These are phyloP conservation scores for Mycena latifolia DNA, from an alignment of 768 basidiomycete species.

Conservation along the genomic window DNA sequence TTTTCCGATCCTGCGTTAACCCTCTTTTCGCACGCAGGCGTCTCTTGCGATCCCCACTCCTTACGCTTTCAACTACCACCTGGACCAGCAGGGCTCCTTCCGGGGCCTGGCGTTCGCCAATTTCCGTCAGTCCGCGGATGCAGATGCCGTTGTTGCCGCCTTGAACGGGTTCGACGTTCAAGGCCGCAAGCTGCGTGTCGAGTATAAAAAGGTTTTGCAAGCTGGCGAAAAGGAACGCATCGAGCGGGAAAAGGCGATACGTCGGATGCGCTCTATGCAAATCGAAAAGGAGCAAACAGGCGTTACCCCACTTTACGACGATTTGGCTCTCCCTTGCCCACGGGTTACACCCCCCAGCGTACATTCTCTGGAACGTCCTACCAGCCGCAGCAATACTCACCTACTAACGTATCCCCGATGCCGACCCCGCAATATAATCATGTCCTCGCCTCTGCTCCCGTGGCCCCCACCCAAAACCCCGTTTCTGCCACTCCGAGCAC, in stretches of 20 bases:
- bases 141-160: constrained; percentile 95
- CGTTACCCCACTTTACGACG: constrained; percentile 72
- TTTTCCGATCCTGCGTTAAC: constrained; percentile 32
- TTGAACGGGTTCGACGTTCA: constrained; percentile 97
- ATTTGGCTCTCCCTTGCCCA: constrained; percentile 73
- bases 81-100: constrained; percentile 96
- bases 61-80: constrained; percentile 99
- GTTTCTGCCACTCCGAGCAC: constrained; percentile 71
- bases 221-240: constrained; percentile 99
- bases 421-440: constrained; percentile 58
- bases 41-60: constrained; percentile 95
- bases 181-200: constrained; percentile 96
- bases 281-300: constrained; percentile 84
- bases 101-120: constrained; percentile 98
- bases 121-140: constrained; percentile 91
- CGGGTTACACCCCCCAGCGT: constrained; percentile 76
- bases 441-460: constrained; percentile 63
- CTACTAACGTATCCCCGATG: constrained; percentile 65
- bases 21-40: constrained; percentile 60
- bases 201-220: constrained; percentile 99
- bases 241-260: constrained; percentile 97
- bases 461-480: constrained; percentile 62
- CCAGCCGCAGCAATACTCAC: constrained; percentile 74
- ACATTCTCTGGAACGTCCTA: constrained; percentile 77
- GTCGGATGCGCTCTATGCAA: constrained; percentile 98